A percentile compares a stretch with the other conserved stretches of the same genome.
phyloP scores from a whole-genome alignment of 2,329 filamentous ascomycete species.

The Calonectria crousiana region DNA sequence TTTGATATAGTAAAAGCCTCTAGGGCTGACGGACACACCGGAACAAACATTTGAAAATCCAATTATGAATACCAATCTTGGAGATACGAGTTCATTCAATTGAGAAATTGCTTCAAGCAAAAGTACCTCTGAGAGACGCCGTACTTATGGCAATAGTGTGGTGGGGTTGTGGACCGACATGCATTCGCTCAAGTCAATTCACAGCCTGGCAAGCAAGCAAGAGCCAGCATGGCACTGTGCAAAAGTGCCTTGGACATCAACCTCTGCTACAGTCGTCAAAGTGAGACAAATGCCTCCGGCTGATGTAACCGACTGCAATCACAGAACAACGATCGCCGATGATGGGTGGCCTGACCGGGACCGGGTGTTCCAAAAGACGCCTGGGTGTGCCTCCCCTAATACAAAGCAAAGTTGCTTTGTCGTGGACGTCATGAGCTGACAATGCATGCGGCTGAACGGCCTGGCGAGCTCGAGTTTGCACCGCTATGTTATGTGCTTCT shows the following conservation, averaged over 20 bases:
- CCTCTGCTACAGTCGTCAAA: not conserved
- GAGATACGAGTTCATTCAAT: not conserved
- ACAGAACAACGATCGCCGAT: not conserved
- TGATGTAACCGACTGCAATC: not conserved
- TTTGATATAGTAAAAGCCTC: not conserved
- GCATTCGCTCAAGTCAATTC: not conserved
- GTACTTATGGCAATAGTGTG: not conserved
- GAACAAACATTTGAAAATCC: not conserved
- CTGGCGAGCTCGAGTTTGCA: not conserved
- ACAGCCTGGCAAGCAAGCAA: not conserved
- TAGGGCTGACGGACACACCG: not conserved
- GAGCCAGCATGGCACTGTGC: not conserved
- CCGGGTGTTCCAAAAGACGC: not conserved
- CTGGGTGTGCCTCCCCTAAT: not conserved
- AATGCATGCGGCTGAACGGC: not conserved
- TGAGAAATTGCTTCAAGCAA: not conserved
- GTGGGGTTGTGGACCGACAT: not conserved
- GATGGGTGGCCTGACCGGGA: not conserved
- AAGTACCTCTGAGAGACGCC: not conserved
- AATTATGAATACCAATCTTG: not conserved
- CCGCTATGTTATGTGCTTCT: not conserved
- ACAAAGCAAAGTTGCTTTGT: not conserved
- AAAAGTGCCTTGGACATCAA: not conserved
- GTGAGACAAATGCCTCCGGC: not conserved
- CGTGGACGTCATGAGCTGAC: not conserved